phyloP scores from a whole-genome alignment of 352 stramenopile species.

The Phytopythium oedochilum region DNA sequence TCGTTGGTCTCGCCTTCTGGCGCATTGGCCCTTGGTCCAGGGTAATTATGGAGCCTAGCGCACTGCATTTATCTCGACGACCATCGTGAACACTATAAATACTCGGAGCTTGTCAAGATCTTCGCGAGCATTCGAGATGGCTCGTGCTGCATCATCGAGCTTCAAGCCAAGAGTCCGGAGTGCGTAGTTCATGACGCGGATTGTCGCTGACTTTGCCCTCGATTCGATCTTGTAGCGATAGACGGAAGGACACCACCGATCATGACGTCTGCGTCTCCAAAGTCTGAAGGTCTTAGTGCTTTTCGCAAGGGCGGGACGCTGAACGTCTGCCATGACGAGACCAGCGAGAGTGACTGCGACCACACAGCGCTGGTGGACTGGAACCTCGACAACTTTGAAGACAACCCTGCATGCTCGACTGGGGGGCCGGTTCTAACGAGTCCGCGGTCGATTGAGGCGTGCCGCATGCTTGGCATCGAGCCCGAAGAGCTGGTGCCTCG shows the following conservation, averaged over 20 bases:
- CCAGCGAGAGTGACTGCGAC: not conserved
- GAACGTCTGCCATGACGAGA: no score
- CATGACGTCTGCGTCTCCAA: no score
- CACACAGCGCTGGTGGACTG: not conserved
- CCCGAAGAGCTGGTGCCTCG: conserved; percentile 56
- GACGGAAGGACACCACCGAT: no score
- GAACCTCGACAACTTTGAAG: conserved; percentile 66
- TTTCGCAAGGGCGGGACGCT: no score
- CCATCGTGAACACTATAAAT: not conserved
- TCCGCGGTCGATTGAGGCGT: conserved; percentile 68
- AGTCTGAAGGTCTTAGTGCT: no score
- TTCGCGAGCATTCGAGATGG: no score
- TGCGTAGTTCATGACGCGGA: not conserved
- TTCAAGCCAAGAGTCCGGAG: no score
- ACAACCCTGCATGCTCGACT: conserved; percentile 16
- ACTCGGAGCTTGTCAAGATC: not conserved
- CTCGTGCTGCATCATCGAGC: not conserved
- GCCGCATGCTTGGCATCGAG: conserved; percentile 67
- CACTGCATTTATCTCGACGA: not conserved
- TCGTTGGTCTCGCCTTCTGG: not conserved
- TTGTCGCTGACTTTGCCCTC: no score
- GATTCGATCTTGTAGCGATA: no score
- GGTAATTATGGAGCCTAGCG: not conserved
- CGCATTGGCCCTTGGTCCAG: not conserved
- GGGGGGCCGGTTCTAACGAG: conserved; percentile 47